A percentile compares a stretch with the other conserved stretches of the same genome.
Evolutionary conservation across 345 rosid species (phyloP).

Genomic region (Gossypium longicalyx): DNA sequence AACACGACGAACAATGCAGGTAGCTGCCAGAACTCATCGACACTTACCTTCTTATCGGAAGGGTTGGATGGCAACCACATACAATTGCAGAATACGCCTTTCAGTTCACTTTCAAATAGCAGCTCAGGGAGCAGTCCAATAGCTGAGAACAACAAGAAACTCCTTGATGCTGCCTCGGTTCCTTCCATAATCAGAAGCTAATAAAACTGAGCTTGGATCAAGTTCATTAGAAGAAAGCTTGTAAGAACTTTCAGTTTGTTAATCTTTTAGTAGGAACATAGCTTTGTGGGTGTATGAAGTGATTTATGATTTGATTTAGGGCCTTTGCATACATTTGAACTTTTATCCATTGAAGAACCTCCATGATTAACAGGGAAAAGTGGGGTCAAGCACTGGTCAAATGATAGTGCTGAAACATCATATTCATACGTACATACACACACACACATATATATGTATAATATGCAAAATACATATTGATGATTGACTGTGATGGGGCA

Average conservation of each 20-base stretch:
- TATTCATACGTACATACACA: background rate
- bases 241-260: background rate
- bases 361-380: background rate
- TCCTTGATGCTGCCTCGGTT: slow-evolving; percentile 20
- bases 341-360: background rate
- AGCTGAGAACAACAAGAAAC: slow-evolving; percentile 36
- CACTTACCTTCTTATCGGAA: slow-evolving; percentile 26
- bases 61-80: slow-evolving; percentile 41
- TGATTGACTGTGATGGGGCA: slow-evolving; percentile 20
- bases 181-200: slow-evolving; percentile 21
- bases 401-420: slow-evolving; percentile 20
- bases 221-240: slow-evolving; percentile 3
- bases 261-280: background rate
- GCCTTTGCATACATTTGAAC: background rate
- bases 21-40: slow-evolving; percentile 24
- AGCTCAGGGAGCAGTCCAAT: slow-evolving; percentile 55
- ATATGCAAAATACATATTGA: slow-evolving; percentile 25
- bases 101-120: slow-evolving; percentile 54
- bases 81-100: slow-evolving; percentile 44
- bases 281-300: slow-evolving; percentile 13
- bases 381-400: slow-evolving; percentile 15
- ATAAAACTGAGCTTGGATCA: background rate
- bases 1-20: slow-evolving; percentile 26
- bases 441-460: background rate
- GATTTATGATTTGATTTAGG: slow-evolving; percentile 7